These are phyloP conservation scores for Rhizophagus sp. DNA, from an alignment of 192 early-diverging fungal species.

Conservation along the genomic window DNA sequence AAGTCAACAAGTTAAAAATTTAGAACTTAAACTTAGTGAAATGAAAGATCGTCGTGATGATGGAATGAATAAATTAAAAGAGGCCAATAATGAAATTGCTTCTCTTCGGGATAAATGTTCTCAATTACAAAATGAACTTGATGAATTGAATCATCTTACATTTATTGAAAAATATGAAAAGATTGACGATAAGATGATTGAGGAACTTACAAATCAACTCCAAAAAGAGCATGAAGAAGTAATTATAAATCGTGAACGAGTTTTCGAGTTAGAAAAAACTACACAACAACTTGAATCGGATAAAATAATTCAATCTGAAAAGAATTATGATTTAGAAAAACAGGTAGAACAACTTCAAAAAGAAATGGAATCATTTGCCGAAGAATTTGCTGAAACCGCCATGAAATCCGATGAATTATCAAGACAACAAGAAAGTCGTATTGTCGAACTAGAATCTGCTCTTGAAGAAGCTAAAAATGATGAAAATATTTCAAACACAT, in stretches of 20 bases:
- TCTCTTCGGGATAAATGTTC: not conserved
- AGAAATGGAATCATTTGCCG: constrained; percentile 41
- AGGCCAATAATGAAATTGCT: constrained; percentile 9
- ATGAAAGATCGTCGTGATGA: not conserved
- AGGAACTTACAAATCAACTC: constrained; percentile 9
- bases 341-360: constrained; percentile 36
- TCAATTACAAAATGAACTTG: constrained; percentile 17
- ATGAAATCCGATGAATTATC: constrained; percentile 37
- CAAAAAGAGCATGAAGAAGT: constrained; percentile 12
- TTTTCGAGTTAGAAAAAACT: constrained; percentile 4
- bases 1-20: not conserved
- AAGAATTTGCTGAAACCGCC: constrained; percentile 40
- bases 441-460: constrained; percentile 35
- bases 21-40: constrained; percentile 17
- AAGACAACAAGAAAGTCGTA: constrained; percentile 38
- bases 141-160: not conserved
- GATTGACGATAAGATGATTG: constrained; percentile 11
- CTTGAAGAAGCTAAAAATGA: constrained; percentile 28
- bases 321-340: constrained; percentile 9
- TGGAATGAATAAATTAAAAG: constrained; percentile 8
- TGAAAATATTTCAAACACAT: not conserved
- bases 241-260: not conserved
- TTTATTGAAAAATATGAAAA: constrained; percentile 14
- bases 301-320: constrained; percentile 3
- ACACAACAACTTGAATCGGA: constrained; percentile 21